These are phyloP conservation scores for Conticribra guillardii DNA, from an alignment of 108 stramenopile species.

Conservation along the genomic window DNA sequence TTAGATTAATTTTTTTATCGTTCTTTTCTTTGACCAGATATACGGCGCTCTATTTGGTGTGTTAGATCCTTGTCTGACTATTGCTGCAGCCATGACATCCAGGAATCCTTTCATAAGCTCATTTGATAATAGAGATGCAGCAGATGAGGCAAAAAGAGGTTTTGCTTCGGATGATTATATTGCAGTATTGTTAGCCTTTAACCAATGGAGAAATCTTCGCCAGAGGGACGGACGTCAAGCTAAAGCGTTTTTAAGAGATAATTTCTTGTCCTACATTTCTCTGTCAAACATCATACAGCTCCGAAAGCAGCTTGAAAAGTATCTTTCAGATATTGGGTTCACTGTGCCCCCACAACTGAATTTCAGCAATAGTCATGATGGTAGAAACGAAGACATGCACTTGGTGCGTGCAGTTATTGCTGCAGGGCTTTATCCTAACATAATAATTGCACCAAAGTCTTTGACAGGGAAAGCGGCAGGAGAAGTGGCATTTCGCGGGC, in stretches of 20 bases:
- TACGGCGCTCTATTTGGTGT: slow-evolving; percentile 85
- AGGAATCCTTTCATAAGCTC: slow-evolving; percentile 80
- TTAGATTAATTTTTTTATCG: slow-evolving; percentile 21
- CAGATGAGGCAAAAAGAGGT: slow-evolving; percentile 70
- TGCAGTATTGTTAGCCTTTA: slow-evolving; percentile 80
- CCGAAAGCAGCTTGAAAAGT: slow-evolving; percentile 66
- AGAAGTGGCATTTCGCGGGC: slow-evolving; percentile 60
- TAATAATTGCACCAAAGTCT: slow-evolving; percentile 72
- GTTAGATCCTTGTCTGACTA: slow-evolving; percentile 82
- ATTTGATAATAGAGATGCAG: slow-evolving; percentile 75
- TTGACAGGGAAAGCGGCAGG: slow-evolving; percentile 59
- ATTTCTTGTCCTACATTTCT: slow-evolving; percentile 70
- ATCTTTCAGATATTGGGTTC: slow-evolving; percentile 39
- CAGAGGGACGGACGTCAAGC: slow-evolving; percentile 47
- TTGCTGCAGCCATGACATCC: slow-evolving; percentile 85
- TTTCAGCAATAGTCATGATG: not conserved
- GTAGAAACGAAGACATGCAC: slow-evolving; percentile 55
- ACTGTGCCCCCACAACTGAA: not conserved
- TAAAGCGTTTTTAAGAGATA: slow-evolving; percentile 64
- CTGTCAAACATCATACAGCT: slow-evolving; percentile 79
- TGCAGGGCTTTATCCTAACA: slow-evolving; percentile 90
- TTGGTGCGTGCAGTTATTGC: slow-evolving; percentile 84
- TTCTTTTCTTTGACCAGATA: slow-evolving; percentile 35
- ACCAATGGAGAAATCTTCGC: slow-evolving; percentile 59
- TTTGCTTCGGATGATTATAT: slow-evolving; percentile 82